Evolutionary conservation across 163 green algal species (phyloP).

Genomic region (Chlamydomonas reinhardtii): DNA sequence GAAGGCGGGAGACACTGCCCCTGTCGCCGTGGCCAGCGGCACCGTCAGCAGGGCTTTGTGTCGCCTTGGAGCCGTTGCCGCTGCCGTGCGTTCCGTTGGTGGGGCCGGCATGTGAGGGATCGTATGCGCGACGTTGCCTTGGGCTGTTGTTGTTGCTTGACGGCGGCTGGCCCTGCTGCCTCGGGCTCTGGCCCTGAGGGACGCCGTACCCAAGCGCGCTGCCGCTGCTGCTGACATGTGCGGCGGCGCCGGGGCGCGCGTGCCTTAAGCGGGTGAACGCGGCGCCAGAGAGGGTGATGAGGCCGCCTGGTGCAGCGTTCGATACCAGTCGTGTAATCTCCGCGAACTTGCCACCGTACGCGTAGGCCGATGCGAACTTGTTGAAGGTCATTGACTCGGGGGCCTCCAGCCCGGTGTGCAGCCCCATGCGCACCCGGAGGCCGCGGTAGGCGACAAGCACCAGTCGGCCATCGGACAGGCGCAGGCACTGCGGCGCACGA

Average conservation of each 20-base stretch:
- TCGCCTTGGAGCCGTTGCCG: no score
- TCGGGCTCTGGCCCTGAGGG: no score
- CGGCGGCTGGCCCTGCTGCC: no score
- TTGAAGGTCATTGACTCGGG: neutral
- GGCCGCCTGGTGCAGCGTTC: neutral
- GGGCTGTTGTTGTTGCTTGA: no score
- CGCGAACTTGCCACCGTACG: constrained; percentile 1
- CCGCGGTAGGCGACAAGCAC: neutral
- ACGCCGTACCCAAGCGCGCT: no score
- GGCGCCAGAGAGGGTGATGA: neutral
- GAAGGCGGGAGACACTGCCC: no score
- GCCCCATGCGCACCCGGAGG: neutral
- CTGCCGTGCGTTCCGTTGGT: no score
- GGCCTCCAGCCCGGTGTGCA: constrained; percentile 1
- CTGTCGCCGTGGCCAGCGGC: no score
- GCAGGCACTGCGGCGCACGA: neutral
- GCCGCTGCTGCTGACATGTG: no score
- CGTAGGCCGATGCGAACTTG: neutral
- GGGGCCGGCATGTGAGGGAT: no score
- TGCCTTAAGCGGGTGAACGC: neutral
- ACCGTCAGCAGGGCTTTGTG: no score
- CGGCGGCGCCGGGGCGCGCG: neutral
- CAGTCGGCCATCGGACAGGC: neutral
- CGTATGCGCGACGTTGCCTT: no score
- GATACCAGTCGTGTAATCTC: neutral